A percentile compares a stretch with the other conserved stretches of the same genome.
phyloP scores from a whole-genome alignment of 1,284 basidiomycete genomes.

The Trichosporon sp. region DNA sequence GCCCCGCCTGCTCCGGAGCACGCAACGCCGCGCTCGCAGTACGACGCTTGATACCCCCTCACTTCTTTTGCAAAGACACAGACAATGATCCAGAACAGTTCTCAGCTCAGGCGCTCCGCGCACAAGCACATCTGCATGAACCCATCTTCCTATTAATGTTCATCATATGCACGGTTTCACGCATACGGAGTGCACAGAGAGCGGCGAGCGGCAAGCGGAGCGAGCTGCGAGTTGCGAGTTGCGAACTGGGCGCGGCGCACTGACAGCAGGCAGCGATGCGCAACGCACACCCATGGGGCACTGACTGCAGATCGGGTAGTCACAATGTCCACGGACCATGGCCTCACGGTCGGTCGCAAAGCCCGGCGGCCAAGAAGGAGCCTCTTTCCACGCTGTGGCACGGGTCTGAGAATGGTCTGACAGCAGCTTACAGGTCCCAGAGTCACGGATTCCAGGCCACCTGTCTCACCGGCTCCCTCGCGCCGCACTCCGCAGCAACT shows the following conservation, averaged over 20 bases:
- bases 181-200: background rate
- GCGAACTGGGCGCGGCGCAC: background rate
- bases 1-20: background rate
- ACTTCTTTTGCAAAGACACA: background rate
- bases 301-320: too few relatives aligned
- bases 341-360: too few relatives aligned
- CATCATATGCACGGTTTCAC: background rate
- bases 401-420: too few relatives aligned
- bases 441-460: too few relatives aligned
- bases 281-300: too few relatives aligned
- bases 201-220: background rate
- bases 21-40: background rate
- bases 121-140: background rate
- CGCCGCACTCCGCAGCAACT: too few relatives aligned
- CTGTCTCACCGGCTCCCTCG: too few relatives aligned
- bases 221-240: background rate
- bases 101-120: background rate
- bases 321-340: too few relatives aligned
- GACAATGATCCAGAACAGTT: background rate
- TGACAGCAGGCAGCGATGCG: too few relatives aligned
- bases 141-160: background rate
- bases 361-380: too few relatives aligned
- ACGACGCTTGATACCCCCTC: background rate
- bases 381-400: too few relatives aligned
- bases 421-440: too few relatives aligned